A percentile compares a stretch with the other conserved stretches of the same genome.
These are phyloP conservation scores for Azolla pinnata DNA, from an alignment of 75 land plant genomes.

Conservation along the genomic window DNA sequence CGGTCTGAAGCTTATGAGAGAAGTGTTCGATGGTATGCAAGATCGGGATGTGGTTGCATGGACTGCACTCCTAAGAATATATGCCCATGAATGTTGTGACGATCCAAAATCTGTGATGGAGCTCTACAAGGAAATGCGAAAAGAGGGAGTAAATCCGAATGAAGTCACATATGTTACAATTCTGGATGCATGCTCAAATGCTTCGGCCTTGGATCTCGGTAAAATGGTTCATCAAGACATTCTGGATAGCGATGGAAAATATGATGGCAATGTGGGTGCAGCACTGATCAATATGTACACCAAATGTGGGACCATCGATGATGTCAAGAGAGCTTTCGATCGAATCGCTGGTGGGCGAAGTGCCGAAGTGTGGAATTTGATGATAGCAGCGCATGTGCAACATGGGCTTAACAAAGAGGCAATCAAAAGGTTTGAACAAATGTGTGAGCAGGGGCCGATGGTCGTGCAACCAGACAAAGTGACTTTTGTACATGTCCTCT, in stretches of 20 bases:
- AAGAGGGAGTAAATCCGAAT: conserved; percentile 28
- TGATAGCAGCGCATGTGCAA: neutral
- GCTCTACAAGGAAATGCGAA: conserved; percentile 31
- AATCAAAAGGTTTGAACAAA: conserved; percentile 13
- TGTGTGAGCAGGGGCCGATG: conserved; percentile 5
- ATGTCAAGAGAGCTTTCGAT: neutral
- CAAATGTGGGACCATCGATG: neutral
- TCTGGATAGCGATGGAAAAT: conserved; percentile 14
- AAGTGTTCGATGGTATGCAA: conserved; percentile 29
- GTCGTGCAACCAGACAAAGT: conserved; percentile 8
- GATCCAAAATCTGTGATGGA: conserved; percentile 16
- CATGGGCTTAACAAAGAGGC: neutral
- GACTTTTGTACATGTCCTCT: conserved; percentile 12
- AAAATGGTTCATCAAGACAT: conserved; percentile 37
- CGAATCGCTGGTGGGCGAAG: neutral
- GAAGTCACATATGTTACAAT: conserved; percentile 33
- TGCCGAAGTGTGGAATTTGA: neutral
- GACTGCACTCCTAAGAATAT: conserved; percentile 35
- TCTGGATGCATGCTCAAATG: conserved; percentile 35
- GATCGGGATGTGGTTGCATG: conserved; percentile 37
- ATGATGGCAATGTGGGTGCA: conserved; percentile 32
- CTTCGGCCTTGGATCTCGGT: conserved; percentile 28
- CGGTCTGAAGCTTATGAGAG: conserved; percentile 17
- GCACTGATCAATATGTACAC: conserved; percentile 41
- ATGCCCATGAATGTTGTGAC: conserved; percentile 12